These are phyloP conservation scores for Chalciporus sphaerocephalus DNA, from an alignment of 768 basidiomycete species.

Conservation along the genomic window DNA sequence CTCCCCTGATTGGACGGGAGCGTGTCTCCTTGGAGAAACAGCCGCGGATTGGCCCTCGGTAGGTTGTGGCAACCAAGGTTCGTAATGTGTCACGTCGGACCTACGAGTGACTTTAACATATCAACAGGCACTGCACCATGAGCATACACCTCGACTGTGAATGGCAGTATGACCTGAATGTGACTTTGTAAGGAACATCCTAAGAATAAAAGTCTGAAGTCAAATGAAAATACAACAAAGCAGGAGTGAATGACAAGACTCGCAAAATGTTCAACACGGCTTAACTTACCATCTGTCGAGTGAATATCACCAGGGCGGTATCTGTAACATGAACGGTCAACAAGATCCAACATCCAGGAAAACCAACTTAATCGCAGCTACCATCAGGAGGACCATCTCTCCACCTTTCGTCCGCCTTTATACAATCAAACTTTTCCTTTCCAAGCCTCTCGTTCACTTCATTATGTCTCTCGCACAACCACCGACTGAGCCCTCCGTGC, in stretches of 20 bases:
- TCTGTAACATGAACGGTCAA: background rate
- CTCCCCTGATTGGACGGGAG: conserved; percentile 40
- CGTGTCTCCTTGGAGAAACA: conserved; percentile 42
- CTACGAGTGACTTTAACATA: no score
- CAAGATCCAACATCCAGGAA: background rate
- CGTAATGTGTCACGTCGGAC: background rate
- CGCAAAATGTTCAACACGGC: no score
- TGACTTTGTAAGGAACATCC: no score
- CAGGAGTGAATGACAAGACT: no score
- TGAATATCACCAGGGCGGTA: background rate
- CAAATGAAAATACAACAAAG: no score
- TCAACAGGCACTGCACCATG: no score
- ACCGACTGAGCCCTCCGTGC: conserved; percentile 62
- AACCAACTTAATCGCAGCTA: conserved; percentile 67
- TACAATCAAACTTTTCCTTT: conserved; percentile 79
- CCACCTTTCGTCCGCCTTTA: conserved; percentile 84
- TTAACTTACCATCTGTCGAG: background rate
- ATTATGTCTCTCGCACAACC: conserved; percentile 93
- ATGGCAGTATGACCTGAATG: no score
- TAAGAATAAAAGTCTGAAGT: no score
- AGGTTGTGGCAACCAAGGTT: background rate
- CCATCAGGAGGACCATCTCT: conserved; percentile 86
- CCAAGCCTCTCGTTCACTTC: conserved; percentile 85
- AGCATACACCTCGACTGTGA: no score
- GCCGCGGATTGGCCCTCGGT: background rate